Evolutionary conservation across 192 early-diverging fungal species (phyloP), one percentile per base, ranked within the genome.

Genomic region (Chytriomyces hyalinus): DNA sequence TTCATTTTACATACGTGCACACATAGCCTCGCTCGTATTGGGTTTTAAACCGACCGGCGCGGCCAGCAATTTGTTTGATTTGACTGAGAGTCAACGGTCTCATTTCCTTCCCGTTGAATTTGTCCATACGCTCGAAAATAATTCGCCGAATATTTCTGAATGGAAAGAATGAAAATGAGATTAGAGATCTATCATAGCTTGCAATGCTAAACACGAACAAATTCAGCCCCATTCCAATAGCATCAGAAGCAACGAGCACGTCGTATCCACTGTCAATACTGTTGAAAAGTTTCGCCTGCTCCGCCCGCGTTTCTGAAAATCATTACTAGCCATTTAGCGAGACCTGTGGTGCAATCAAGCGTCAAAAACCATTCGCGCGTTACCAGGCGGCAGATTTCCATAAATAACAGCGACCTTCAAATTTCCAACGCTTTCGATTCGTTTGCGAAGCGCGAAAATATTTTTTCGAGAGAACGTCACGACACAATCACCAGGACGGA

Each of bases 191-290:
- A 1, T 36, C 26, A 2, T 20, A 63, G 36, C 43, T 36, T 4
- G 36, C 0, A 36, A 36, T 36, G 0, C 6, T 11, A 49, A 28
- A 7, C 65, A 76, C 86, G 72, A 80, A 93, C 91, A 99, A 75
- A 80, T 99, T 99, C 10, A 97, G 85, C 0, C 97, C 97, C 97
- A 99, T 99, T 26, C 97, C 97, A 61, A 99, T 90, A 0, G 97
- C 97, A 84, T 99, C 97, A 70, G 93, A 94, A 6, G 97, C 96
- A 13, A 99, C 93, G 22, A 99, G 82, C 6, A 97, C 92, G 68
- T 95, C 89, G 69, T 92, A 93, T 7, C 84, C 90, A 66, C 88
- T 89, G 13, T 85, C 67, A 1, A 91, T 92, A 68, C 95, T 93
- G 79, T 99, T 99, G 78, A 99, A 99, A 43, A 92, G 83, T 69